Evolutionary conservation across 257 asterid species (phyloP), one percentile per base, ranked within the genome.

Genomic region (Solanum virginianum): DNA sequence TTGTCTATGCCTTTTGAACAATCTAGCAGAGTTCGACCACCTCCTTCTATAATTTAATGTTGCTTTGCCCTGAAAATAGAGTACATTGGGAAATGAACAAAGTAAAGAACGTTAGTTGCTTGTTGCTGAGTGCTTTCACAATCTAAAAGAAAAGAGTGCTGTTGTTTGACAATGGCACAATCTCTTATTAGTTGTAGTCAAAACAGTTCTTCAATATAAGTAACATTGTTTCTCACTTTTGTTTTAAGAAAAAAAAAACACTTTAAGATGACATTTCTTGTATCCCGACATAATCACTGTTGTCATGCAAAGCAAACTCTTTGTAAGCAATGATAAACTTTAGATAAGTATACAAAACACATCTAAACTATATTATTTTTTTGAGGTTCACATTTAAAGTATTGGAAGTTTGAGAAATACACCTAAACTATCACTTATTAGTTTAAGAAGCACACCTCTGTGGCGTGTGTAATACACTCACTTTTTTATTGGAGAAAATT

Each of bases 1-100:
- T 90, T 85, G 91, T 93, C 29, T 92, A 89, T 80, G 94, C 92
- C 53, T 93, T 93, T 91, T 68, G 94, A 94, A 82, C 95, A 91
- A 90, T 94, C 94, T 77, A 94, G 95, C 22, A 63, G 60, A 82
- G 57, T 88, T 81, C 88, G 95, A 57, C 90, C 83, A 87, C 93
- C 93, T 32, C 98, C 97, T 82, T 10, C 63, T 5, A 26, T 77
- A 24, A n/a, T 51, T 77, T 49, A 24, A 51, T 77, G 16, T 51
- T 51, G 57, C 24, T 51, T 49, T 51, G 13, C 15, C 45, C 63
- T 24, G 45, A 77, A 51, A 29, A 24, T 24, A 14, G 16, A 77
- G 24, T 14, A 51, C 16, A 51, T 26, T 13, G 51, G 22, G 63
- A 51, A 17, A 24, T 10, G 15, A 51, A 26, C 47, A 77, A 77